phyloP scores from a whole-genome alignment of 345 rosid genomes.

The Durio zibethinus region DNA sequence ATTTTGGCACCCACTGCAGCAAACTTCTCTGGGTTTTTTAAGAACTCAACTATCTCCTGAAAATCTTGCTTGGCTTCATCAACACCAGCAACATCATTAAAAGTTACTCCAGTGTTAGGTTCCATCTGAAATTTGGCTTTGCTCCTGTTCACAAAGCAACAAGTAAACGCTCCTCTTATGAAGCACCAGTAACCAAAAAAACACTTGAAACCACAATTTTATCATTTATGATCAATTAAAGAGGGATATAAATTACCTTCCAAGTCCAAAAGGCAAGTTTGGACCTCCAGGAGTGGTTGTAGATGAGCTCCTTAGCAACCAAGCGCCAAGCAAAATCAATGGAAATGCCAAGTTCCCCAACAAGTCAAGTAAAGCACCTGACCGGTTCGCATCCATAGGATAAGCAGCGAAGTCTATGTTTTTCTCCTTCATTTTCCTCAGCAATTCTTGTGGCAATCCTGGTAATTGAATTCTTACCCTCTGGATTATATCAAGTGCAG shows the following conservation, averaged over 20 bases:
- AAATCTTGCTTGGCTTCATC: slow-evolving; percentile 90
- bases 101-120: slow-evolving; percentile 72
- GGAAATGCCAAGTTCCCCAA: slow-evolving; percentile 66
- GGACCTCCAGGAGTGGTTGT: slow-evolving; percentile 48
- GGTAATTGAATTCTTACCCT: slow-evolving; percentile 67
- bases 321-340: slow-evolving; percentile 50
- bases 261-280: slow-evolving; percentile 70
- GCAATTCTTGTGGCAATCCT: slow-evolving; percentile 53
- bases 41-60: slow-evolving; percentile 68
- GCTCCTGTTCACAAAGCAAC: slow-evolving; percentile 38
- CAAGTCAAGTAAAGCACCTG: slow-evolving; percentile 41
- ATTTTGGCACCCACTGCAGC: slow-evolving; percentile 63
- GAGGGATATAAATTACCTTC: slow-evolving; percentile 33
- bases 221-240: background rate
- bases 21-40: slow-evolving; percentile 63
- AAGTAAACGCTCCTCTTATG: background rate
- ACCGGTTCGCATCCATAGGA: slow-evolving; percentile 49
- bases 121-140: slow-evolving; percentile 85
- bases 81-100: slow-evolving; percentile 76
- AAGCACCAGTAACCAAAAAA: background rate
- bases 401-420: slow-evolving; percentile 64
- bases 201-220: background rate
- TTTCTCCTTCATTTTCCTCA: slow-evolving; percentile 62
- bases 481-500: slow-evolving; percentile 47
- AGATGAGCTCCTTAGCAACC: slow-evolving; percentile 43